Evolutionary conservation across 176 grass and related monocot species (phyloP).

Genomic region (Raddia guianensis): DNA sequence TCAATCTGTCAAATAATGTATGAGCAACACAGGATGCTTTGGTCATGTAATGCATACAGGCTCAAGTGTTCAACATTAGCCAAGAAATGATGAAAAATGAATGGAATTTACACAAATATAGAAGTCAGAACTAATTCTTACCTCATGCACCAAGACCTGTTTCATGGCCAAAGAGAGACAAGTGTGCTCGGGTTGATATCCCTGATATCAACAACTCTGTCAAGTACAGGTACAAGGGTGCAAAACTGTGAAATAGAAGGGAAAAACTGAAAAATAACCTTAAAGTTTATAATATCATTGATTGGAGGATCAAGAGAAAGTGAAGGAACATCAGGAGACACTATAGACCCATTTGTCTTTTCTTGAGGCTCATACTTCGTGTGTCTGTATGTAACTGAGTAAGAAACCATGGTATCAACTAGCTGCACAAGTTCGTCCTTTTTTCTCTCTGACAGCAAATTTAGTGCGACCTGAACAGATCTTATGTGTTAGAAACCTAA

Average conservation of each 20-base stretch:
- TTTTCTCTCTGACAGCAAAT: slow-evolving; percentile 83
- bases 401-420: slow-evolving; percentile 91
- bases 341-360: slow-evolving; percentile 56
- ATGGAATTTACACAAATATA: slow-evolving; percentile 6
- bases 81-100: neutral
- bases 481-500: slow-evolving; percentile 34
- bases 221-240: slow-evolving; percentile 41
- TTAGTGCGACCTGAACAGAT: slow-evolving; percentile 69
- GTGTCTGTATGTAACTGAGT: slow-evolving; percentile 85
- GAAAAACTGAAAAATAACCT: slow-evolving; percentile 56
- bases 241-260: slow-evolving; percentile 28
- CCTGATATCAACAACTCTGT: slow-evolving; percentile 59
- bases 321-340: slow-evolving; percentile 54
- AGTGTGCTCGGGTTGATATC: slow-evolving; percentile 70
- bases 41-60: slow-evolving; percentile 5
- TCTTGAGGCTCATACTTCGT: slow-evolving; percentile 63
- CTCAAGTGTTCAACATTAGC: slow-evolving; percentile 28
- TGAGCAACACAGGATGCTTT: slow-evolving; percentile 3
- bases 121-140: slow-evolving; percentile 37
- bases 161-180: slow-evolving; percentile 75
- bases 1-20: slow-evolving; percentile 6
- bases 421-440: slow-evolving; percentile 76
- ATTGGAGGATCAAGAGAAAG: slow-evolving; percentile 75
- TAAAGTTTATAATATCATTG: slow-evolving; percentile 72
- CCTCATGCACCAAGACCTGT: slow-evolving; percentile 89